These are phyloP conservation scores for Murraya koenigii DNA, from an alignment of 345 rosid genomes.

Conservation along the genomic window DNA sequence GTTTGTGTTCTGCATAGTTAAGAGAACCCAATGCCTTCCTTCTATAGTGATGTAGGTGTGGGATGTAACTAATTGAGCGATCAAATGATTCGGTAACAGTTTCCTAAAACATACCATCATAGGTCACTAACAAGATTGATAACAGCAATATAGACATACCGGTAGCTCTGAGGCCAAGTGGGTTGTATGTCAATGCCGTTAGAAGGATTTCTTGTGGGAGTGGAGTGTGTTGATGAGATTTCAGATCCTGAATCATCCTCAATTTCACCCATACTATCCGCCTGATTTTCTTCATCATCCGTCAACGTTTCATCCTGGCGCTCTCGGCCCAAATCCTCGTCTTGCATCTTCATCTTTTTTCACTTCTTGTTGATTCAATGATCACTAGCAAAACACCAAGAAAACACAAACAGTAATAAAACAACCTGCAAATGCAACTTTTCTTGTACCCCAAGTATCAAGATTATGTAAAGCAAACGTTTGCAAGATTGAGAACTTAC, in stretches of 20 bases:
- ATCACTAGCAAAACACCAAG: background rate
- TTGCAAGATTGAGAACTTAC: background rate
- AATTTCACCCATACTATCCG: constrained; percentile 41
- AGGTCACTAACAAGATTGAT: background rate
- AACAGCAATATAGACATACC: constrained; percentile 27
- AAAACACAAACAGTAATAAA: background rate
- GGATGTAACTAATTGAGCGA: background rate
- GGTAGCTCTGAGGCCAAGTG: constrained; percentile 76
- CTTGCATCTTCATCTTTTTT: constrained; percentile 44
- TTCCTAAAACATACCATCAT: background rate
- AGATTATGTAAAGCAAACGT: background rate
- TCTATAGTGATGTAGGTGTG: background rate
- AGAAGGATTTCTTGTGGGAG: constrained; percentile 16
- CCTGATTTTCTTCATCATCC: constrained; percentile 80
- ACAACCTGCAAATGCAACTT: background rate
- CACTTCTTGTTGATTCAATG: constrained; percentile 12
- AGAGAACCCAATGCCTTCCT: background rate
- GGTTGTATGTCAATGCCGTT: constrained; percentile 11
- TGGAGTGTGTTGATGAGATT: background rate
- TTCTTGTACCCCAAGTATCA: background rate
- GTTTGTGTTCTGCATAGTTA: too few relatives aligned
- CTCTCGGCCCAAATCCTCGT: constrained; percentile 64
- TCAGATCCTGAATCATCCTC: constrained; percentile 43
- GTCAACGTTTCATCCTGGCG: constrained; percentile 65
- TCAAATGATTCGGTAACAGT: background rate